Evolutionary conservation across 768 basidiomycete genomes (phyloP), one percentile per base, ranked within the genome.

Genomic region (Tubosaeta brunneosetosa): DNA sequence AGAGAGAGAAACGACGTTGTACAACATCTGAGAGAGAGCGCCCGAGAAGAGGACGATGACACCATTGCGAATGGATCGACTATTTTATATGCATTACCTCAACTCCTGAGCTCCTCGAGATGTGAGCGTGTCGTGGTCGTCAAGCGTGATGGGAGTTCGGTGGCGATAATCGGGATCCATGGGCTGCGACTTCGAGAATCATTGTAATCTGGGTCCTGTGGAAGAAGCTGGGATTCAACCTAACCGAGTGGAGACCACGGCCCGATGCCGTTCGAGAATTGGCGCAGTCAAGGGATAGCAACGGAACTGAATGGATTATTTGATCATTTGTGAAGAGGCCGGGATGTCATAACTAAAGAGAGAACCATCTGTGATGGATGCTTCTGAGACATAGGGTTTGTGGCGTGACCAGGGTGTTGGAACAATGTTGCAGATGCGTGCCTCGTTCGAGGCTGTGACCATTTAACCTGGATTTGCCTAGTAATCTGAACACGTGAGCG

Each of bases 1-100:
- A 43, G 73, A 64, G 49, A 81, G 71, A 38, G 72, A 66, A 50
- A 82, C 70, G 55, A 76, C 66, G 57, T 57, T 62, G 62, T 68
- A 66, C 55, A 59, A 50, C 60, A 66, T 69, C 48, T 54, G 38
- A 6, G 37, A 36, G 17, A 42, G 44, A 36, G 31, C 12, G 42
- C 51, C 50, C 52, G 34, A 56, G 54, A 53, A 29, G 52, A 48
- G 54, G 34, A 44, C 22, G 49, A 53, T 54, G 57, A 55, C 49
- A 26, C 9, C 48, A 68, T 56, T 14, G 49, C n/a, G 47, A 53
- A 17, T 12, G 44, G 29, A 50, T 52, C 48, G n/a, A 42, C 42
- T 29, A 16, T 27, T 61, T 68, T 68, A 66, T 66, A 44, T 42
- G 52, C 46, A 45, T 47, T 27, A 31, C 51, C 37, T 34, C 43